Conservation (phyloP, 805 yeast species). For the Candida mattraensis region DNA sequence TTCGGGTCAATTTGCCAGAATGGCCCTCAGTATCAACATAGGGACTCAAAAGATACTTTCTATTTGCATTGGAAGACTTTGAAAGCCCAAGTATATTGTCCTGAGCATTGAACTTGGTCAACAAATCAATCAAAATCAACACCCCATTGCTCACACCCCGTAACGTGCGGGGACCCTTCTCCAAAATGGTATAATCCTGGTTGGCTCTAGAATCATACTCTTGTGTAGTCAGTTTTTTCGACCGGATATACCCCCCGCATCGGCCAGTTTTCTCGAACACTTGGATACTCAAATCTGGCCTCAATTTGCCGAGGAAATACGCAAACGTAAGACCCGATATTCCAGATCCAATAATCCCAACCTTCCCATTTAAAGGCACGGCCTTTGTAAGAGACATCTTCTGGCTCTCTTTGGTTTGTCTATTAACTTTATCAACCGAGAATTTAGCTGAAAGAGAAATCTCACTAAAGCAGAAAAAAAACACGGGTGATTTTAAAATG, state of each 20-base stretch:
- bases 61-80: conserved; percentile 60
- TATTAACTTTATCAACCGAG: neutral
- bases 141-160: conserved; percentile 84
- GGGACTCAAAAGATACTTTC: conserved; percentile 58
- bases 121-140: conserved; percentile 59
- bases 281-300: conserved; percentile 73
- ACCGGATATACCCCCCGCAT: conserved; percentile 80
- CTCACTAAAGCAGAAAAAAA: too few relatives aligned
- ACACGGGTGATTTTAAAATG: too few relatives aligned
- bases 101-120: conserved; percentile 46
- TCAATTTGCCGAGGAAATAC: conserved; percentile 62
- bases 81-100: conserved; percentile 60
- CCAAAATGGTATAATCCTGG: conserved; percentile 44
- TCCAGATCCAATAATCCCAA: conserved; percentile 86
- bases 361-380: conserved; percentile 21
- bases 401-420: conserved; percentile 2
- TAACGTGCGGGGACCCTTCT: conserved; percentile 90
- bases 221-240: conserved; percentile 40
- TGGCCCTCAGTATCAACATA: conserved; percentile 20
- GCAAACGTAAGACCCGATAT: conserved; percentile 79
- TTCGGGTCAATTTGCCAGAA: conserved; percentile 48
- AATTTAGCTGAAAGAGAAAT: neutral
- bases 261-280: conserved; percentile 55
- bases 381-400: conserved; percentile 4
- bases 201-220: conserved; percentile 26